These are phyloP conservation scores for Mikania micrantha DNA, from an alignment of 129 eudicot genomes.

Conservation along the genomic window DNA sequence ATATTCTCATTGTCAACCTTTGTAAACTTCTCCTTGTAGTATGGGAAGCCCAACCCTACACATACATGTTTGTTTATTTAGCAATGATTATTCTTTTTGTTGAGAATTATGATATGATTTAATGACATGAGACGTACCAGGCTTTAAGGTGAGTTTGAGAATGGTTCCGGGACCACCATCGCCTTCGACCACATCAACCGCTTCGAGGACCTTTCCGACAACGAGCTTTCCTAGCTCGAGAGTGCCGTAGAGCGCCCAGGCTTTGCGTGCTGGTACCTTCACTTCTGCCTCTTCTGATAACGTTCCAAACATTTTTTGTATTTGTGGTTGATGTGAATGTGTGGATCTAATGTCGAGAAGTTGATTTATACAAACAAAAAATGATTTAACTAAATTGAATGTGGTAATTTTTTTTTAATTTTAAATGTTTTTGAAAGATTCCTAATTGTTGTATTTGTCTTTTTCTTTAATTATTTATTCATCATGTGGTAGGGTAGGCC, in stretches of 20 bases:
- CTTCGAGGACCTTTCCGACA: slow-evolving; percentile 7
- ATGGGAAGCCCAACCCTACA: slow-evolving; percentile 22
- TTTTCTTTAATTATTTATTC: not conserved
- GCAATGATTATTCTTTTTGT: no score
- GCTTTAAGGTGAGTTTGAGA: slow-evolving; percentile 25
- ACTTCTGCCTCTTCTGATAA: slow-evolving; percentile 25
- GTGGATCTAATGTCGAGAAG: not conserved
- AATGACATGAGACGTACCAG: no score
- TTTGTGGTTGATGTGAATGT: slow-evolving; percentile 3
- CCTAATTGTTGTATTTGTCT: not conserved
- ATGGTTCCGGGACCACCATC: slow-evolving; percentile 30
- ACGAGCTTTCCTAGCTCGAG: slow-evolving; percentile 22
- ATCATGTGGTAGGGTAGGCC: no score
- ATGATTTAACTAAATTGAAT: no score
- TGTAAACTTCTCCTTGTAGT: slow-evolving; percentile 50
- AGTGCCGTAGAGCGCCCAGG: slow-evolving; percentile 29
- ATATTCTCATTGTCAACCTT: slow-evolving; percentile 50
- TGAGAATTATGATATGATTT: no score
- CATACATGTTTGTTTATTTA: no score
- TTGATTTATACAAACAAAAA: not conserved
- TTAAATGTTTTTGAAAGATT: not conserved
- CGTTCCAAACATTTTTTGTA: slow-evolving; percentile 29
- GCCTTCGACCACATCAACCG: slow-evolving; percentile 29
- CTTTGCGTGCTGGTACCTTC: slow-evolving; percentile 30
- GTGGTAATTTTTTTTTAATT: no score